phyloP scores from a whole-genome alignment of 78 protist species.

The Cavenderia fasciculata region DNA sequence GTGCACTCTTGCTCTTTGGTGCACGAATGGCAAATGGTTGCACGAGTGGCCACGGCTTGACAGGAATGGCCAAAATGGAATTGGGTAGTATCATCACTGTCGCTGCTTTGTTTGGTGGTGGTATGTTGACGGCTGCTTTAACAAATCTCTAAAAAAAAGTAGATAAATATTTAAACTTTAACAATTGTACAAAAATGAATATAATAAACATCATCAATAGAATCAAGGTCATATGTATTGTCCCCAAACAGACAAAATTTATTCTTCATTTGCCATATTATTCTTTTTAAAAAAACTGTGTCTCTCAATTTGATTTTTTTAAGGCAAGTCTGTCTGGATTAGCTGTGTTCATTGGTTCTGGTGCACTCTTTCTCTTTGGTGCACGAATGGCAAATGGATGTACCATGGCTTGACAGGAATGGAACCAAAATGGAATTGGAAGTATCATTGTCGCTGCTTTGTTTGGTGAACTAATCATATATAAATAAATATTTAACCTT shows the following conservation, averaged over 20 bases:
- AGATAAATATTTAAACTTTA: no score
- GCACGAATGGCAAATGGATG: conserved; percentile 72
- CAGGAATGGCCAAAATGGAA: conserved; percentile 54
- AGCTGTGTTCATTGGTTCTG: conserved; percentile 12
- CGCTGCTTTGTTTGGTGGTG: conserved; percentile 44
- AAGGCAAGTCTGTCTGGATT: conserved; percentile 15
- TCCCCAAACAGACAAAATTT: no score
- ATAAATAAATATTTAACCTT: no score
- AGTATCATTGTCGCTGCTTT: no score
- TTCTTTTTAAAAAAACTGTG: no score
- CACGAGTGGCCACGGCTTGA: conserved; percentile 51
- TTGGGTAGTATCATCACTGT: conserved; percentile 11
- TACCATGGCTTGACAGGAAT: conserved; percentile 60
- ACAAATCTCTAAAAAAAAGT: background rate
- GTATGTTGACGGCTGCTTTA: conserved; percentile 26
- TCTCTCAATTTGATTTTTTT: no score
- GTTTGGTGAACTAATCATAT: no score
- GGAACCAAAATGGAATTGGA: conserved; percentile 53
- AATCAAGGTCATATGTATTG: no score
- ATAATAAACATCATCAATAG: no score
- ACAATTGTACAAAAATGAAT: no score
- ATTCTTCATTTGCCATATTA: no score
- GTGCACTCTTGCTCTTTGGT: conserved; percentile 49
- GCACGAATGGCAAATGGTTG: conserved; percentile 72
- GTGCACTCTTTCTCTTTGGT: conserved; percentile 49